Conservation (phyloP, 2,329 filamentous ascomycete genomes). For the Xylariaceae sp. region DNA sequence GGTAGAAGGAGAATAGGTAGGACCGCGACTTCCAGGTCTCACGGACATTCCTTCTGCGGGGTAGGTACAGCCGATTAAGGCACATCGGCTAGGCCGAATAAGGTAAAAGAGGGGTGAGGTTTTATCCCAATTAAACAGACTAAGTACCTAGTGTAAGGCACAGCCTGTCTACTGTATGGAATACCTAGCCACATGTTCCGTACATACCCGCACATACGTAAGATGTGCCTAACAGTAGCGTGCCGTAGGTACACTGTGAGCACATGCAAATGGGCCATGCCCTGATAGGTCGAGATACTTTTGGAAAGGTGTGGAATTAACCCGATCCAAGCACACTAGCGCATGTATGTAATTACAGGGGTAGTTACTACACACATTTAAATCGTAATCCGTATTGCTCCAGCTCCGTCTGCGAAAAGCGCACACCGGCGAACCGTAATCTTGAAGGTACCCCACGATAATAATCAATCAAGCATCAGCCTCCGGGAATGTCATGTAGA, state of each 20-base stretch:
- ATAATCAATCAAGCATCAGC: neutral
- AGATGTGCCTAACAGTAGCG: neutral
- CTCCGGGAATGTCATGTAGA: neutral
- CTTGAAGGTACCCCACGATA: neutral
- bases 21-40: too few relatives aligned
- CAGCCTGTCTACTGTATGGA: neutral
- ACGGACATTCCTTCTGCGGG: neutral
- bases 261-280: too few relatives aligned
- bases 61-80: neutral
- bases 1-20: too few relatives aligned
- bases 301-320: neutral
- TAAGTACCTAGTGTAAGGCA: neutral
- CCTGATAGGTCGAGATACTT: neutral
- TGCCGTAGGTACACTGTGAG: neutral
- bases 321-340: neutral
- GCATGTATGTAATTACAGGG: neutral
- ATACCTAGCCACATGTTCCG: neutral
- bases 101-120: neutral
- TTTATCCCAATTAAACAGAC: neutral
- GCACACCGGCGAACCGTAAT: neutral
- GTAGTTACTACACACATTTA: neutral
- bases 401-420: neutral
- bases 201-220: neutral
- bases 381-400: neutral
- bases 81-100: neutral